A percentile compares a stretch with the other conserved stretches of the same genome.
phyloP scores from a whole-genome alignment of 768 basidiomycete genomes.

The Rhodotorula babjevae region DNA sequence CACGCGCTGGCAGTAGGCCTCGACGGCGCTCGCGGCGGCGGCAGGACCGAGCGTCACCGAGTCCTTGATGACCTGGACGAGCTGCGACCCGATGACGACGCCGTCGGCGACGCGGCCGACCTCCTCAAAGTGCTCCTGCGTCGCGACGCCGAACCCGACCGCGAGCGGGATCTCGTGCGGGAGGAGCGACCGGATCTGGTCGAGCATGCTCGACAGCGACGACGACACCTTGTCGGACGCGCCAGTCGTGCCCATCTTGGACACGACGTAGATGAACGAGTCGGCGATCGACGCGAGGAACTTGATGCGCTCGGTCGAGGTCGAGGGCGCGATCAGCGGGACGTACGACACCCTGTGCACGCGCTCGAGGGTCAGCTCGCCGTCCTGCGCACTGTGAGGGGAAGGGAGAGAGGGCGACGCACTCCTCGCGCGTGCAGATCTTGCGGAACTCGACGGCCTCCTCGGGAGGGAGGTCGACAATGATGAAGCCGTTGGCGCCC shows the following conservation, averaged over 20 bases:
- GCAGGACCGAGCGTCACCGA: constrained; percentile 47
- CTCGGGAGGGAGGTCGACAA: constrained; percentile 96
- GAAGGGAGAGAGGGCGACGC: background rate
- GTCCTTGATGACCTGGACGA: constrained; percentile 73
- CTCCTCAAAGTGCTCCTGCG: constrained; percentile 76
- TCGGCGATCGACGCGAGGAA: constrained; percentile 92
- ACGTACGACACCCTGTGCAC: constrained; percentile 71
- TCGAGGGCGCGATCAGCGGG: constrained; percentile 91
- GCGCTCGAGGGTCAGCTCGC: background rate
- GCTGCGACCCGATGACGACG: constrained; percentile 83
- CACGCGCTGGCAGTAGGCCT: constrained; percentile 40
- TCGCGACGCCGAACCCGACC: constrained; percentile 95
- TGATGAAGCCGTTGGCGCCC: constrained; percentile 94
- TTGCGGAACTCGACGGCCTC: constrained; percentile 86
- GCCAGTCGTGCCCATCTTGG: constrained; percentile 94
- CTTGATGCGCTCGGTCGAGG: constrained; percentile 75
- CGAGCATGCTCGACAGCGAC: constrained; percentile 80
- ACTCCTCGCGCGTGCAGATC: constrained; percentile 66
- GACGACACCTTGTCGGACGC: constrained; percentile 69
- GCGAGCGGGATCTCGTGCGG: constrained; percentile 61
- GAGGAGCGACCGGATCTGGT: constrained; percentile 64
- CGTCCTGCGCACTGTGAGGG: background rate
- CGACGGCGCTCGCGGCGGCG: constrained; percentile 46
- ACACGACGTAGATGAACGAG: constrained; percentile 75
- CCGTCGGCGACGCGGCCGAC: constrained; percentile 90